phyloP scores from a whole-genome alignment of 2,329 filamentous ascomycete species.

The Cucurbitaria berberidis region DNA sequence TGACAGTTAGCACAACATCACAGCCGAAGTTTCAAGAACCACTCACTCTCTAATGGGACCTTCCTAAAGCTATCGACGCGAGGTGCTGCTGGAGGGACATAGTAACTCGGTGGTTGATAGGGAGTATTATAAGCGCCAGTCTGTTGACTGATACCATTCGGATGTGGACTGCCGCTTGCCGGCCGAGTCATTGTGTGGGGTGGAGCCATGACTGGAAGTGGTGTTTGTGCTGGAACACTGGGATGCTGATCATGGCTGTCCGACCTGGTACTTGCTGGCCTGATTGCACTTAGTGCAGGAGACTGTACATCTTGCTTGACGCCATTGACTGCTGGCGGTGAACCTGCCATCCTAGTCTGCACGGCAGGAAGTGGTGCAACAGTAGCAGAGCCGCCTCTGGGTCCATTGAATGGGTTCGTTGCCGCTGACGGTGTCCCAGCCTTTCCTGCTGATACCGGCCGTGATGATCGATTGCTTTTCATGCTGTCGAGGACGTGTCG shows the following conservation, averaged over 20 bases:
- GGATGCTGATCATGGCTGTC: constrained; percentile 36
- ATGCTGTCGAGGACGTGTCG: constrained; percentile 59
- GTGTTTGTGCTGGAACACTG: constrained; percentile 40
- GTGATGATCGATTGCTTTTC: constrained; percentile 46
- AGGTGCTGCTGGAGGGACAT: constrained; percentile 37
- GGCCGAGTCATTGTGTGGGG: constrained; percentile 45
- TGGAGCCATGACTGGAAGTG: constrained; percentile 48
- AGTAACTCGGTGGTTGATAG: constrained; percentile 40
- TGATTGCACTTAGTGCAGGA: constrained; percentile 50
- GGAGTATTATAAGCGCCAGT: constrained; percentile 29
- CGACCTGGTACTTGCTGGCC: constrained; percentile 45
- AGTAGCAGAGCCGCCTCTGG: constrained; percentile 28
- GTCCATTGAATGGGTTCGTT: constrained; percentile 38
- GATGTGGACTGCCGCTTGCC: constrained; percentile 52
- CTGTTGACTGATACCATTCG: constrained; percentile 39
- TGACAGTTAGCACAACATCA: constrained; percentile 21
- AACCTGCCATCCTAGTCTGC: constrained; percentile 42
- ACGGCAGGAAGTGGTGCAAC: constrained; percentile 26
- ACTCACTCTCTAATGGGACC: constrained; percentile 56
- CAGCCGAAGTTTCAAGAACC: neutral
- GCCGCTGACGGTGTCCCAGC: constrained; percentile 30
- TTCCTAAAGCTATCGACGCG: constrained; percentile 42
- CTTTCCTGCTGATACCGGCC: constrained; percentile 36
- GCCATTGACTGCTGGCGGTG: constrained; percentile 41
- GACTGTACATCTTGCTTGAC: constrained; percentile 53